A percentile compares a stretch with the other conserved stretches of the same genome.
These are phyloP conservation scores for Psilocybe tampanensis DNA, from an alignment of 768 basidiomycete species.

Conservation along the genomic window DNA sequence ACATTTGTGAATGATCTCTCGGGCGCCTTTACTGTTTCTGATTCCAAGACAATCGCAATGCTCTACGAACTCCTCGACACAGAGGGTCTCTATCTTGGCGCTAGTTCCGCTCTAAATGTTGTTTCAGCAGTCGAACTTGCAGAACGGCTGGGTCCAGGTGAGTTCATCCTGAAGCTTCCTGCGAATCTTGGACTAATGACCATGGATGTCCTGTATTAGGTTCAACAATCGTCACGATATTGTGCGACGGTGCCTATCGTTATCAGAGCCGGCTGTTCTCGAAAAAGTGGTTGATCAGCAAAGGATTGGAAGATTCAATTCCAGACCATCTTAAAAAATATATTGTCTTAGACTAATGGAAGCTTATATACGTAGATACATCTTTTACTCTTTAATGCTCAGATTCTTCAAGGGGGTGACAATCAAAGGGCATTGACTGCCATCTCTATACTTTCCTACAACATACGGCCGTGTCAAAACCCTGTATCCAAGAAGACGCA, in stretches of 20 bases:
- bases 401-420: conserved; percentile 38
- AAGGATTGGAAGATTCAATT: conserved; percentile 76
- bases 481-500: conserved; percentile 32
- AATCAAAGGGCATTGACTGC: conserved; percentile 64
- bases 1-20: conserved; percentile 78
- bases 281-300: conserved; percentile 85
- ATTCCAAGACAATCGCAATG: conserved; percentile 91
- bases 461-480: conserved; percentile 70
- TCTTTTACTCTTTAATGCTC: neutral
- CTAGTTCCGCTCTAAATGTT: conserved; percentile 92
- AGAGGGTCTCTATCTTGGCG: conserved; percentile 94
- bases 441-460: conserved; percentile 51
- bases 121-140: conserved; percentile 93
- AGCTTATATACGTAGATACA: neutral
- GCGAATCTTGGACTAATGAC: too few species aligned
- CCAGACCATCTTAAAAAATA: conserved; percentile 89
- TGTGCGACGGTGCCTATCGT: conserved; percentile 96
- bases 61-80: conserved; percentile 89
- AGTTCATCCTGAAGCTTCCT: conserved; percentile 9
- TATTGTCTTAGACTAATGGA: conserved; percentile 70
- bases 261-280: conserved; percentile 98
- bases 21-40: conserved; percentile 86
- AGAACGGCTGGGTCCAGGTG: conserved; percentile 80
- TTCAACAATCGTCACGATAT: conserved; percentile 82
- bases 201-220: conserved; percentile 43